A percentile compares a stretch with the other conserved stretches of the same genome.
Conservation (phyloP, 306 rosid species). For the Argentina anserina region DNA sequence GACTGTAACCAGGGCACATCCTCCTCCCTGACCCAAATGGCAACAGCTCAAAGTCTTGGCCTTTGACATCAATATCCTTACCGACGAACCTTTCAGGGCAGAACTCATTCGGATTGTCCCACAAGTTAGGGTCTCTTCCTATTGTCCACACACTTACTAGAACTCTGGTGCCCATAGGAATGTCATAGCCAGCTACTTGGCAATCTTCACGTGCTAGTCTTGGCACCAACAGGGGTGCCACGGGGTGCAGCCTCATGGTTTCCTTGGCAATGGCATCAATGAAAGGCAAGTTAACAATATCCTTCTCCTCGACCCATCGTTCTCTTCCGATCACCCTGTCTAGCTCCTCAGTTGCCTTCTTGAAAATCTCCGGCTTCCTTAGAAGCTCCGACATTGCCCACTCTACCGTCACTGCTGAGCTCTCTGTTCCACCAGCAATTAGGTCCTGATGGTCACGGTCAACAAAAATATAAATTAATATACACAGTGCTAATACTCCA, state of each 20-base stretch:
- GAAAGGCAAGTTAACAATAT: constrained; percentile 52
- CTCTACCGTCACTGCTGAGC: constrained; percentile 61
- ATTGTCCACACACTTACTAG: constrained; percentile 58
- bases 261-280: constrained; percentile 56
- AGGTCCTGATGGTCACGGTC: no score
- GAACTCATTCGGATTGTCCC: constrained; percentile 67
- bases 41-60: constrained; percentile 64
- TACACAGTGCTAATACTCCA: no score
- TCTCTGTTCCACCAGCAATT: constrained; percentile 86
- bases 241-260: constrained; percentile 78
- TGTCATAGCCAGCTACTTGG: constrained; percentile 52
- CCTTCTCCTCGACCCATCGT: constrained; percentile 83
- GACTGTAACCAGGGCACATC: constrained; percentile 82
- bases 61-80: constrained; percentile 55
- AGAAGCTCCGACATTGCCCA: constrained; percentile 73
- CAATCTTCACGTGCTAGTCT: constrained; percentile 44
- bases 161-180: constrained; percentile 55
- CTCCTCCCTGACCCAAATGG: constrained; percentile 90
- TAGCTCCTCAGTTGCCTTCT: constrained; percentile 57
- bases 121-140: constrained; percentile 58
- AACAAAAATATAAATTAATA: background rate
- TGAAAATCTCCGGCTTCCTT: constrained; percentile 52
- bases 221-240: constrained; percentile 77
- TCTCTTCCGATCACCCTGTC: constrained; percentile 66
- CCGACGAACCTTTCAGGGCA: constrained; percentile 60